Evolutionary conservation across 2,329 filamentous ascomycete genomes (phyloP), one percentile per base, ranked within the genome.

Genomic region (Waltergamsia citrina): DNA sequence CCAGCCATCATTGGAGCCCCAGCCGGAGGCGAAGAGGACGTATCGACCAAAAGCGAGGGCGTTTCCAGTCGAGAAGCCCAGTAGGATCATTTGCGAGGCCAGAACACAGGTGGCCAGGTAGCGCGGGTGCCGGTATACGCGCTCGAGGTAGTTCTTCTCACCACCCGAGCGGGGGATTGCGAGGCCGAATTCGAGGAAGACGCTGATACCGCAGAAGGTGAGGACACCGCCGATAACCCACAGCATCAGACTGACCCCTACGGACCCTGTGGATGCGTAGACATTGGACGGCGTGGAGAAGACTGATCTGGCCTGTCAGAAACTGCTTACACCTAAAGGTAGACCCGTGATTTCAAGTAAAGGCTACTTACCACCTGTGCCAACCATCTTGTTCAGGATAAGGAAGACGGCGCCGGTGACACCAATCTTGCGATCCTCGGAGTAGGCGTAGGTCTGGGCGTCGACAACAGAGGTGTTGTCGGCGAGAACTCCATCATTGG

Each of bases 101-200:
- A 79, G 59, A 3, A 79, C 63, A 40, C 70, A 74, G 0, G 72
- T 75, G 1, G 73, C 67, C 2, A 80, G 51, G 49, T 76, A 75
- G 37, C 64, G 67, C 1, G 75, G 75, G 16, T 60, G 65, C 3
- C 63, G 63, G 53, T 77, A 79, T 12, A 74, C 69, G n/a, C 69
- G 62, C 45, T 80, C 75, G 11, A 80, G 68, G 46, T 80, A 80
- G 49, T 78, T 75, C 60, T 80, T 80, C 41, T 79, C 74, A 15
- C 76, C 76, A 11, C 76, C 75, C 11, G 71, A 76, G 23, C 69
- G 61, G 3, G 75, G 75, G 23, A 78, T 76, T 4, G 71, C 72
- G 4, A 74, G 62, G 17, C 74, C 75, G 43, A 78, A 78, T 45
- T 79, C 76, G 32, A 80, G 64, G 48, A 71, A 79, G 5, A 81